Evolutionary conservation across 163 green algal species (phyloP).

Genomic region (Chloroidium sp.): DNA sequence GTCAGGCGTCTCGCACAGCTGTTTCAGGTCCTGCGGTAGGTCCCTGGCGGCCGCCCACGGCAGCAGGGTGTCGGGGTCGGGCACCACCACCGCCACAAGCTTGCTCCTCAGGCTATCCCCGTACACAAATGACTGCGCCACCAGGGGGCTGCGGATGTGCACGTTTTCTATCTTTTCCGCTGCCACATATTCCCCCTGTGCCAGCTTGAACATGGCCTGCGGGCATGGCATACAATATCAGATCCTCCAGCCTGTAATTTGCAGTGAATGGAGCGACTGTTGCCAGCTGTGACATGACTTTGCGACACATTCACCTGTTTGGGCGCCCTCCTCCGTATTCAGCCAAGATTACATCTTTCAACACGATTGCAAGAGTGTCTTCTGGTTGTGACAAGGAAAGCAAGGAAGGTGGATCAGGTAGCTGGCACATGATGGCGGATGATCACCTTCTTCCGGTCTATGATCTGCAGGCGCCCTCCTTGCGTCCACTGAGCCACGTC

Average conservation of each 20-base stretch:
- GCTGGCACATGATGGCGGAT: too few relatives aligned
- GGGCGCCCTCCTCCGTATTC: too few relatives aligned
- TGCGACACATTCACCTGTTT: too few relatives aligned
- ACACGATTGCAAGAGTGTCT: too few relatives aligned
- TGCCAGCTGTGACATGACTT: too few relatives aligned
- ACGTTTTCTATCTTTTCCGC: conserved; percentile 98
- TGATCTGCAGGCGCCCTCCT: conserved; percentile 90
- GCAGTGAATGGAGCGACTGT: too few relatives aligned
- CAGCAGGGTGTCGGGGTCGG: conserved; percentile 83
- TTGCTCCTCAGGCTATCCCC: conserved; percentile 78
- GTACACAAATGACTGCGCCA: conserved; percentile 84
- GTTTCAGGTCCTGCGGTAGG: conserved; percentile 39
- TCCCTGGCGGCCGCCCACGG: conserved; percentile 68
- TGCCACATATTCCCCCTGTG: conserved; percentile 87
- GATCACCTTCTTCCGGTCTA: conserved; percentile 83
- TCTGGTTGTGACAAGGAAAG: too few relatives aligned
- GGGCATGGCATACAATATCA: neutral
- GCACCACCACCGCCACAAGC: conserved; percentile 89
- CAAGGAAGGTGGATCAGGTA: too few relatives aligned
- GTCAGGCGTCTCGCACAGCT: conserved; percentile 57
- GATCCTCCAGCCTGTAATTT: too few relatives aligned
- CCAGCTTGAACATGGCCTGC: conserved; percentile 86
- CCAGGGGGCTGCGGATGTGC: conserved; percentile 71
- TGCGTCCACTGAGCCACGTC: conserved; percentile 90
- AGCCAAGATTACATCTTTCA: too few relatives aligned